Evolutionary conservation across 805 yeast genomes (phyloP).

Genomic region (Nakazawaea sp.): DNA sequence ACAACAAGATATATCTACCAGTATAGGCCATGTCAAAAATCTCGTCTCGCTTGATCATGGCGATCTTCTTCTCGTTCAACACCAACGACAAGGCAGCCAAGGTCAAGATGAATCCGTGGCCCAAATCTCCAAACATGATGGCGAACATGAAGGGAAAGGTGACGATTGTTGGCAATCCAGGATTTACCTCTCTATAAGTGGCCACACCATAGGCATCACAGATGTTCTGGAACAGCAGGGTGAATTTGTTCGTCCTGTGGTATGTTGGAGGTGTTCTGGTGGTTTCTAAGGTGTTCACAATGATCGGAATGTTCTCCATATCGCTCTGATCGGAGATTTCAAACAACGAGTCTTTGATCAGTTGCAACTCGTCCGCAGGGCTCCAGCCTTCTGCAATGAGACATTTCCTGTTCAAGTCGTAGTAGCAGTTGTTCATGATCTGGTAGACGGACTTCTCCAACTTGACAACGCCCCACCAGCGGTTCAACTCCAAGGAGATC

Average conservation of each 20-base stretch:
- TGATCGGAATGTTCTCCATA: constrained; percentile 26
- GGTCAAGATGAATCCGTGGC: constrained; percentile 63
- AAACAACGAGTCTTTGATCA: constrained; percentile 43
- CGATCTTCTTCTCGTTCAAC: constrained; percentile 44
- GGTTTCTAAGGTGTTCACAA: constrained; percentile 56
- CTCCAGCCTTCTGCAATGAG: constrained; percentile 74
- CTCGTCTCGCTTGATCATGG: constrained; percentile 58
- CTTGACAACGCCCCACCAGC: constrained; percentile 48
- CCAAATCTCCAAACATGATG: constrained; percentile 78
- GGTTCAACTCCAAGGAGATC: constrained; percentile 50
- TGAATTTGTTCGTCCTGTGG: constrained; percentile 64
- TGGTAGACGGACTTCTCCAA: constrained; percentile 54
- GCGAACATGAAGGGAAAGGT: constrained; percentile 83
- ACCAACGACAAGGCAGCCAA: constrained; percentile 51
- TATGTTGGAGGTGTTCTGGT: constrained; percentile 66
- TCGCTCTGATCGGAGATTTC: constrained; percentile 45
- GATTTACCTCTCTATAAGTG: constrained; percentile 67
- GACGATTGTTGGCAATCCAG: constrained; percentile 67
- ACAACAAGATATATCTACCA: constrained; percentile 60
- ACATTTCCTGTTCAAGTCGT: constrained; percentile 59
- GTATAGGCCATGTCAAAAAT: constrained; percentile 71
- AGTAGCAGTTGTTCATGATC: constrained; percentile 59
- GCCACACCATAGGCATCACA: constrained; percentile 77
- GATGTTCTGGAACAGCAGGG: constrained; percentile 61
- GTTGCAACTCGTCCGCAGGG: constrained; percentile 45